Conservation (phyloP, 331 rosid species). For the Phaseolus coccineus region DNA sequence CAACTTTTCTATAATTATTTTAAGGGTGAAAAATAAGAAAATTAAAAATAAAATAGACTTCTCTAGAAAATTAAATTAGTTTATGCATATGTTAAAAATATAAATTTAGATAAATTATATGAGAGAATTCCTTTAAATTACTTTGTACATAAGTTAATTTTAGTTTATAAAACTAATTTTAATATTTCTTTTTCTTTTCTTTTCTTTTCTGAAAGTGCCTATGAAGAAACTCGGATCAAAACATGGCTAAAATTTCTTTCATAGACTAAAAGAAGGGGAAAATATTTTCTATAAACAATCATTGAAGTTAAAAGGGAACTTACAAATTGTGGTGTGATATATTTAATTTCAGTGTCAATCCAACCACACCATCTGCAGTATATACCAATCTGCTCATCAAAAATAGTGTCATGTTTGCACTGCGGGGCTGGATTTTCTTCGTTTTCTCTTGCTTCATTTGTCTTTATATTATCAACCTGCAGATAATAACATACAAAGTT, state of each 20-base stretch:
- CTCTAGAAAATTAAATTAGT: too few relatives aligned
- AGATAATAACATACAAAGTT: constrained; percentile 15
- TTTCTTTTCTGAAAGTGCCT: too few relatives aligned
- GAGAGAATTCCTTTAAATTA: too few relatives aligned
- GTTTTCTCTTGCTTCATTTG: neutral
- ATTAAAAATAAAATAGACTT: too few relatives aligned
- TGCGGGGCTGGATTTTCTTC: neutral
- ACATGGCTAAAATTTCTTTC: neutral
- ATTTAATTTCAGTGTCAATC: constrained; percentile 27
- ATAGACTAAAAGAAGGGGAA: neutral
- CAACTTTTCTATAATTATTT: too few relatives aligned
- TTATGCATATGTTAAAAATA: too few relatives aligned
- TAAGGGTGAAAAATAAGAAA: too few relatives aligned
- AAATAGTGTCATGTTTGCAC: constrained; percentile 32
- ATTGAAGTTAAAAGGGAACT: neutral
- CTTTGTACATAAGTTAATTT: too few relatives aligned
- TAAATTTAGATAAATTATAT: too few relatives aligned
- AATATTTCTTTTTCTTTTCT: too few relatives aligned
- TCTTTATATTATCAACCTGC: constrained; percentile 35
- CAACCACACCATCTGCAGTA: constrained; percentile 35
- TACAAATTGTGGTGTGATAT: constrained; percentile 36
- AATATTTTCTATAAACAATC: neutral
- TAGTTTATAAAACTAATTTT: too few relatives aligned
- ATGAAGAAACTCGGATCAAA: too few relatives aligned
- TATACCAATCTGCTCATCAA: constrained; percentile 42